Evolutionary conservation across 305 asterid genomes (phyloP).

Genomic region (Fraxinus velutina): DNA sequence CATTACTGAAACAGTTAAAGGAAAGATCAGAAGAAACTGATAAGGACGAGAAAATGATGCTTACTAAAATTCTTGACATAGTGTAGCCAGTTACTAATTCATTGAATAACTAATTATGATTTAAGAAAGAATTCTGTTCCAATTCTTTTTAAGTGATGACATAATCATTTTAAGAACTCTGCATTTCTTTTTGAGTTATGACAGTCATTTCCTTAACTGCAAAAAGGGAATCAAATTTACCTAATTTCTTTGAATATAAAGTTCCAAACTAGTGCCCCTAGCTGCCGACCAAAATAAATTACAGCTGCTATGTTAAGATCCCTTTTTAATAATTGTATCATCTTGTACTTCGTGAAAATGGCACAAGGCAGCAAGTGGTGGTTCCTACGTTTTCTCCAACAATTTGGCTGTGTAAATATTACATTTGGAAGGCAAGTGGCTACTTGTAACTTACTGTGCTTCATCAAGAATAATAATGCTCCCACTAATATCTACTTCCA

Average conservation of each 20-base stretch:
- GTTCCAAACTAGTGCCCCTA: constrained; percentile 5
- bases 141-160: constrained; percentile 8
- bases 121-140: background rate
- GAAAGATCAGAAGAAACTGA: background rate
- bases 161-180: background rate
- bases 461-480: constrained; percentile 85
- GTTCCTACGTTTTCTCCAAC: constrained; percentile 18
- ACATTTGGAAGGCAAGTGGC: constrained; percentile 14
- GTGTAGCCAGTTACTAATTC: constrained; percentile 1
- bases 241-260: background rate
- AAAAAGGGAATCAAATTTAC: background rate
- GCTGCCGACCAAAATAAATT: constrained; percentile 12
- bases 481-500: constrained; percentile 72
- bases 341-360: constrained; percentile 1
- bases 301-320: background rate
- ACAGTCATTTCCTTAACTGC: background rate
- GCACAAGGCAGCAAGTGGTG: constrained; percentile 11
- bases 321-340: constrained; percentile 11
- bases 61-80: constrained; percentile 3
- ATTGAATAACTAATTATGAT: background rate
- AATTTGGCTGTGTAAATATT: constrained; percentile 13
- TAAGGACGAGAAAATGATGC: constrained; percentile 15
- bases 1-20: constrained; percentile 51
- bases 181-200: background rate
- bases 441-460: constrained; percentile 73